A percentile compares a stretch with the other conserved stretches of the same genome.
These are phyloP conservation scores for Leonotis leonurus DNA, from an alignment of 257 asterid genomes.

Conservation along the genomic window DNA sequence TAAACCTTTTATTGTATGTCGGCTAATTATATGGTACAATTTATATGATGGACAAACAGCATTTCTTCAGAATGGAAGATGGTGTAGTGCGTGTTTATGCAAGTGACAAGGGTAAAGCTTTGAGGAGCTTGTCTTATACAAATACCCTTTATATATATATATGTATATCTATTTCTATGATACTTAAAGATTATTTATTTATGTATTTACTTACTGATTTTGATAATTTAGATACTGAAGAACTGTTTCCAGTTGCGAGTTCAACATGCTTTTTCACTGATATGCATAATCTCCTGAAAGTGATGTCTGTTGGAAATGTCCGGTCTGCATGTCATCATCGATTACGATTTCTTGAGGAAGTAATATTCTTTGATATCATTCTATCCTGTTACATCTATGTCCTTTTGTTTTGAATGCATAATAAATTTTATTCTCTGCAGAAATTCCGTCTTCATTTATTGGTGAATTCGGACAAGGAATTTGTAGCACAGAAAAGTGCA, in stretches of 20 bases:
- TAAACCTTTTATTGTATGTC: constrained; percentile 6
- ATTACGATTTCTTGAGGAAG: constrained; percentile 81
- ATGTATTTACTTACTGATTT: too few species aligned
- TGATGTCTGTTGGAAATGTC: constrained; percentile 71
- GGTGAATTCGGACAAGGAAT: constrained; percentile 77
- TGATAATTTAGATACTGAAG: constrained; percentile 51
- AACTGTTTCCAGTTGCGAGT: constrained; percentile 76
- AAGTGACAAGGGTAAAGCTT: constrained; percentile 54
- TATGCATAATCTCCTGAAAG: constrained; percentile 80
- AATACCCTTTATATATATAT: too few species aligned
- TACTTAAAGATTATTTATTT: not conserved
- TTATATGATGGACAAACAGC: constrained; percentile 42
- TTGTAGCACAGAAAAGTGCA: constrained; percentile 87
- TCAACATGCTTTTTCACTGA: constrained; percentile 83
- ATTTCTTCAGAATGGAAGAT: constrained; percentile 76
- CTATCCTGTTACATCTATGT: constrained; percentile 11
- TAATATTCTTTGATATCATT: constrained; percentile 24
- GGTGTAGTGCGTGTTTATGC: constrained; percentile 87
- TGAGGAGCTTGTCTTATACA: constrained; percentile 7
- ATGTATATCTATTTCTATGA: not conserved
- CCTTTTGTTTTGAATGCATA: constrained; percentile 8
- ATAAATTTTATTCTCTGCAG: constrained; percentile 32
- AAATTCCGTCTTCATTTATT: constrained; percentile 84
- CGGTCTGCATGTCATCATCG: constrained; percentile 83
- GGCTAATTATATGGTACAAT: constrained; percentile 19